Evolutionary conservation across 208 protist species (phyloP).

Genomic region (Leishmania lainsoni): DNA sequence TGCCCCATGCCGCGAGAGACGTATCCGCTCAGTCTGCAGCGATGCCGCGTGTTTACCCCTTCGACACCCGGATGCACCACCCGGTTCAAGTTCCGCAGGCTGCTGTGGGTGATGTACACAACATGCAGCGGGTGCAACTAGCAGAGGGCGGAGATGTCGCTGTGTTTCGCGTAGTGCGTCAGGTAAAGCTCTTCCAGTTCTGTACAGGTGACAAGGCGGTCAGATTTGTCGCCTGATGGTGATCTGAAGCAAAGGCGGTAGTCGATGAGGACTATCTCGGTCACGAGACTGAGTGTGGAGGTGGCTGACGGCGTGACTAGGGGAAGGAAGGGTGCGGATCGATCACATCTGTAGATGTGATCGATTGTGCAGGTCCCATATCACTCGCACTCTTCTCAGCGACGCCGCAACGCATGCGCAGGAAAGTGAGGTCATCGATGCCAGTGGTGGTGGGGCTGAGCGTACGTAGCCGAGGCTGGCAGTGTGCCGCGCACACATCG

Average conservation of each 20-base stretch:
- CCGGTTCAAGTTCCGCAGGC: conserved; percentile 8
- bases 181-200: conserved; percentile 15
- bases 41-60: no score
- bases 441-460: conserved; percentile 16
- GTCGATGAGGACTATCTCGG: conserved; percentile 21
- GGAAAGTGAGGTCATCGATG: conserved; percentile 21
- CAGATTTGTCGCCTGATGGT: conserved; percentile 4
- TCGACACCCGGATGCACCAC: conserved; percentile 8
- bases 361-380: no score
- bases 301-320: not conserved
- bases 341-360: no score
- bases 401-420: conserved; percentile 9
- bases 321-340: no score
- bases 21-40: no score
- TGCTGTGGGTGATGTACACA: conserved; percentile 30
- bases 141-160: conserved; percentile 10
- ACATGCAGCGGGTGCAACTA: conserved; percentile 10
- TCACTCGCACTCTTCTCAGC: no score
- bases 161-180: conserved; percentile 14
- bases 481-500: conserved; percentile 22
- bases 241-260: conserved; percentile 20
- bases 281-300: conserved; percentile 2
- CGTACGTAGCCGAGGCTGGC: conserved; percentile 11
- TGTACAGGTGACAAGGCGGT: conserved; percentile 12
- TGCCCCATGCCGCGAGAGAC: no score